Base-by-base conservation (phyloP, 2,329 filamentous ascomycete species). In the Xylariomycetidae sp. region DNA sequence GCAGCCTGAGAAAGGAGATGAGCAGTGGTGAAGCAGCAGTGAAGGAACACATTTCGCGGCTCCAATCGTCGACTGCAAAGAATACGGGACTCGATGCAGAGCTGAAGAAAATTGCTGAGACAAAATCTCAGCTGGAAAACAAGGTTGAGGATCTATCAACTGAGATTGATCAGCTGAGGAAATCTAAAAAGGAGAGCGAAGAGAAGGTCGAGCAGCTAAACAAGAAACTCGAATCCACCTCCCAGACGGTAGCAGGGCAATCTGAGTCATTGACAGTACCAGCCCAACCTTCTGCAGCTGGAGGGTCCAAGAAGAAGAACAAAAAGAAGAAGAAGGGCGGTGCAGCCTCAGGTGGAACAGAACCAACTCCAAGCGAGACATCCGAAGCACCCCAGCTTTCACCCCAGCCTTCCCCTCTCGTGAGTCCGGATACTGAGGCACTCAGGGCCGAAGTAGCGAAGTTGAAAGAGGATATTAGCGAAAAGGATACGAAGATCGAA, bases 241-340 rank as follows among this genome's bases (percentile, higher is more conserved):
- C 39, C 7, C 31, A 38, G 11, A 30, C 41, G 16, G 16, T 50
- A 5, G 29, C 51, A 4, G 27, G 54, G 9, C 16, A 52, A 4
- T n/a, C n/a, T n/a, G 39, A 50, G 4, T 41, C 54, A 3, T 40
- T 53, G 12, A 39, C 53, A 7, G 41, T 51, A 11, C 43, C 58
- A 4, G 36, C 57, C 4, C 27, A 58, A 1, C 32, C 52, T 1
- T 23, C 58, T 1, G 20, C 50, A 1, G 29, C 57, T 4, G 31
- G 53, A 2, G 37, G 51, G 0, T 67, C 68, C 40, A 75, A 72
- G 38, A 90, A 88, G 63, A 94, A 87, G 61, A 89, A 86, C 59
- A 94, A 88, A 45, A 86, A 86, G 57, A 94, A 90, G 68, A 95
- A 94, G 73, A 90, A 89, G 67, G 78, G 76, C 13, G 75, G 71